Base-by-base conservation (phyloP, 129 eudicot genomes). In the Lonicera japonica region DNA sequence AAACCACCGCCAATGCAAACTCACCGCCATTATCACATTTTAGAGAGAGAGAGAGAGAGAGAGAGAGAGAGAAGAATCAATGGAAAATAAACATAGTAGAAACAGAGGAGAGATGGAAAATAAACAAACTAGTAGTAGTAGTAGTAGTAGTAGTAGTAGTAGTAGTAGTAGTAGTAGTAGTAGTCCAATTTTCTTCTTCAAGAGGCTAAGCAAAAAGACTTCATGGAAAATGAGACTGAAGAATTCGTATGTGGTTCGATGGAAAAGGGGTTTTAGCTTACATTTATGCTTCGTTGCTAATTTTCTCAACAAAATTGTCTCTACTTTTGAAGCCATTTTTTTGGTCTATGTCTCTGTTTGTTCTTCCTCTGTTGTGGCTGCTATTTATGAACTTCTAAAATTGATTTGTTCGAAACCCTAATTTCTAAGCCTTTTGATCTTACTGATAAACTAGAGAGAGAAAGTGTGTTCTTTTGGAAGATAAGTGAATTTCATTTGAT, bases 281-380 rank as follows among this genome's bases (percentile, higher is more conserved):
- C 75, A 65, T 29, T 11, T 20, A 56, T 78, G 90, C 90, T 69
- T 87, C 6, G 73, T 83, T 0, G 87, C 83, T 60, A 46, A 63
- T 21, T 47, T 83, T n/a, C 52, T 87, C 43, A 83, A 83, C 74
- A 83, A 73, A 65, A 70, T 87, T 11, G 80, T 72, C 29, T 88
- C 81, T 39, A 69, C 24, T 48, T 71, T 71, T 3, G 92, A 88
- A 55, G 84, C 86, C 1, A 64, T 84, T 1, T 67, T 70, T 66
- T 41, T 88, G 76, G 86, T 79, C 5, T 76, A 86, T 0, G 77
- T 12, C 80, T 88, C 58, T 69, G 78, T 60, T 72, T 84, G 69
- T 84, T 75, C 84, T 88, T 63, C 79, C 82, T 88, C 34, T 81
- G 80, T 52, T 88, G 92, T 47, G 96, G 96, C 16, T 79, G 92